Evolutionary conservation across 441 rosid genomes (phyloP), one percentile per base, ranked within the genome.

Genomic region (Melastoma candidum): DNA sequence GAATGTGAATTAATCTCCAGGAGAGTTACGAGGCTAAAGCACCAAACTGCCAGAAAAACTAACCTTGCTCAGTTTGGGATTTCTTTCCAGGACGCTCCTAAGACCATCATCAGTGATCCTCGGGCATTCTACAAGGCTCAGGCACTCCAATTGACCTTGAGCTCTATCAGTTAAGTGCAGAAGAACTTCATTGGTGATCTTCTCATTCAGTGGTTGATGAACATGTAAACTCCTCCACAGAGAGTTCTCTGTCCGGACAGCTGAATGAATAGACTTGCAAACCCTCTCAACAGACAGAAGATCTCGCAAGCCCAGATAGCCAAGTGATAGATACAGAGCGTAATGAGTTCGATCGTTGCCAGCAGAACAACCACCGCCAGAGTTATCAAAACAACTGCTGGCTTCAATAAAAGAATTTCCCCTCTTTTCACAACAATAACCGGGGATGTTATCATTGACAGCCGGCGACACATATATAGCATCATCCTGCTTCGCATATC

Each of bases 31-130:
- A 55, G n/a, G 32, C 32, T 11, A 11, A 55, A 25, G 12, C 27
- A 56, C 17, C 14, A 10, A 47, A 56, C 13, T 46, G 43, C 11
- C 8, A 12, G 14, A n/a, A 56, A 59, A 39, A 47, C 70, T 47
- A 68, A 78, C 84, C 81, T 78, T 78, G 13, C 63, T 50, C 46
- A 78, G 69, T 59, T 13, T 48, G 0, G 72, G 74, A 61, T 73
- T 78, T 55, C 12, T 64, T 43, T 65, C 71, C 44, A 78, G 72
- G 44, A 73, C 84, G 11, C 53, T 68, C 60, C 46, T 64, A 69
- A 78, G 57, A 13, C 79, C 80, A 41, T 56, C 46, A 61, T 73
- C 78, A 10, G 72, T 75, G 70, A 78, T 73, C 60, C 53, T 52
- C 2, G 44, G 26, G 53, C 81, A 73, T 3, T 74, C 79, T 39